phyloP scores from a whole-genome alignment of 176 grass and related monocot species.

The Oryza nivara region DNA sequence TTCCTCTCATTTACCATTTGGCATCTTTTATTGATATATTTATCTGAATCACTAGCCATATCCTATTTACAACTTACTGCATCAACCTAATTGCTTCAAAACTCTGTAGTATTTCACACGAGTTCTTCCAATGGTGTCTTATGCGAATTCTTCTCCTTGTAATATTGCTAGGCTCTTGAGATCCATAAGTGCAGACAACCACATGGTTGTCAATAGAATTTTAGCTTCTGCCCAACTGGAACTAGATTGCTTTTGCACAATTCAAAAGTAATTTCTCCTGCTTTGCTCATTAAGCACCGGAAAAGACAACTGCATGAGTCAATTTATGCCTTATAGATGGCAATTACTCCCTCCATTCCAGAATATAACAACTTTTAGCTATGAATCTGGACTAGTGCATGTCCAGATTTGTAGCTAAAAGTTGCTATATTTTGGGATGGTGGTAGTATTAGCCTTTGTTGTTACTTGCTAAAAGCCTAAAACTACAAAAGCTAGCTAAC shows the following conservation, averaged over 20 bases:
- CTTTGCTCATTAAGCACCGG: neutral
- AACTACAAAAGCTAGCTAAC: constrained; percentile 40
- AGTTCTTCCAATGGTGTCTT: neutral
- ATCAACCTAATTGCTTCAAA: constrained; percentile 19
- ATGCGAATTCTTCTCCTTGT: neutral
- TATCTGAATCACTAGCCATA: constrained; percentile 8
- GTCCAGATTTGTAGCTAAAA: no score
- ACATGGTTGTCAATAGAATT: neutral
- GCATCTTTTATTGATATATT: neutral
- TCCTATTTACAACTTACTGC: constrained; percentile 22
- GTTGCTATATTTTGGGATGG: no score
- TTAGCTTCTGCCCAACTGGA: constrained; percentile 6
- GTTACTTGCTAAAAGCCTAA: constrained; percentile 21
- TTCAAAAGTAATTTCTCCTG: constrained; percentile 6
- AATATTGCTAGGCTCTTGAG: neutral
- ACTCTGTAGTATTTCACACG: constrained; percentile 7
- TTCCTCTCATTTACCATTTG: neutral
- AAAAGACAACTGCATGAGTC: neutral
- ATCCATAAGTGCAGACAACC: constrained; percentile 14
- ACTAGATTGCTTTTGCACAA: constrained; percentile 19
- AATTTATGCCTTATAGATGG: constrained; percentile 20
- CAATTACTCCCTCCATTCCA: neutral
- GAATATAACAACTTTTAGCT: no score
- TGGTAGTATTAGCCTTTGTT: constrained; percentile 24
- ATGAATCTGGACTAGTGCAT: no score